Evolutionary conservation across 371 early-diverging fungal species (phyloP).

Genomic region (Mucor plumbeus): DNA sequence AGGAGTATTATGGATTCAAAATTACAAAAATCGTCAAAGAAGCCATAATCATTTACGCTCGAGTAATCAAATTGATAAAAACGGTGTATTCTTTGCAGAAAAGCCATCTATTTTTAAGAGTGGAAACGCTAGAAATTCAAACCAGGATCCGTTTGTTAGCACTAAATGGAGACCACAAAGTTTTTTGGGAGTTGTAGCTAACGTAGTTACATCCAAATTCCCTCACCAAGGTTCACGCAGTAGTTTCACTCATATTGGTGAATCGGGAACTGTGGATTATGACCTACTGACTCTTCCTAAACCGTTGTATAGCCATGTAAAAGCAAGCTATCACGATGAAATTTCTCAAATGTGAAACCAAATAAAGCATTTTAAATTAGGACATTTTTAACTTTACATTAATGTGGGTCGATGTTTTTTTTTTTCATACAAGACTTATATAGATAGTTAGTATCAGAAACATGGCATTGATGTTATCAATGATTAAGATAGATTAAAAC

Average conservation of each 20-base stretch:
- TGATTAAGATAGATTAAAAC: too few relatives aligned
- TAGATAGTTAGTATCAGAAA: not conserved
- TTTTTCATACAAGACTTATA: not conserved
- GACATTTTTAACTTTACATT: not conserved
- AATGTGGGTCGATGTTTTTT: not conserved
- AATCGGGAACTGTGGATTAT: not conserved
- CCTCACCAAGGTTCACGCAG: not conserved
- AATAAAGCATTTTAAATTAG: not conserved
- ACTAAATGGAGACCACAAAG: not conserved
- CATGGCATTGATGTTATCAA: too few relatives aligned
- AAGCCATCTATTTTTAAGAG: not conserved
- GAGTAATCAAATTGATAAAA: not conserved
- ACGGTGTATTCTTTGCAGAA: not conserved
- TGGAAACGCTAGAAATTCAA: not conserved
- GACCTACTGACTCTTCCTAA: not conserved
- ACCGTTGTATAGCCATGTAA: not conserved
- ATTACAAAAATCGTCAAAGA: not conserved
- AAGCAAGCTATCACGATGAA: not conserved
- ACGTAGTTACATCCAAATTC: not conserved
- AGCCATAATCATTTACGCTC: not conserved
- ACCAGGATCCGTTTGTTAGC: not conserved
- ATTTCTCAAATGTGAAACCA: not conserved
- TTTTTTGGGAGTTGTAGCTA: not conserved
- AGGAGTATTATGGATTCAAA: not conserved
- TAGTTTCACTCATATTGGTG: not conserved